Evolutionary conservation across 2,329 filamentous ascomycete species (phyloP).

Genomic region (Trematosphaeria pertusa): DNA sequence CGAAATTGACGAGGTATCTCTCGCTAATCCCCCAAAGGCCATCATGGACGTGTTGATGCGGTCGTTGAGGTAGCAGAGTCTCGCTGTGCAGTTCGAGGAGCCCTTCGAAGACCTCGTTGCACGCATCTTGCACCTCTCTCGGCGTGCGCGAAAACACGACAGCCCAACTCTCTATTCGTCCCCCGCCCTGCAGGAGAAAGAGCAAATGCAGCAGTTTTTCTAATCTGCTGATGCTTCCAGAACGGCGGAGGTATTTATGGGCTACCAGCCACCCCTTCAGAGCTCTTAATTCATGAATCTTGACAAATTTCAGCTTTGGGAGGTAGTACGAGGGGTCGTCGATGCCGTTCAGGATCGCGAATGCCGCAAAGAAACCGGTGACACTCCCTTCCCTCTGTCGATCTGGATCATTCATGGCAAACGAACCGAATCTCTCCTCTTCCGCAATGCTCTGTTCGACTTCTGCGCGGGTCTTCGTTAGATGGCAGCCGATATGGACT

Average conservation of each 20-base stretch:
- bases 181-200: conserved; percentile 32
- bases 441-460: conserved; percentile 20
- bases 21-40: conserved; percentile 27
- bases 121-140: conserved; percentile 27
- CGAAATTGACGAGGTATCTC: conserved; percentile 13
- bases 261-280: conserved; percentile 28
- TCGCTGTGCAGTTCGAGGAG: conserved; percentile 33
- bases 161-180: conserved; percentile 34
- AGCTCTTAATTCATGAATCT: conserved; percentile 32
- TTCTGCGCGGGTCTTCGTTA: conserved; percentile 14
- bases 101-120: conserved; percentile 33
- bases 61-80: conserved; percentile 20
- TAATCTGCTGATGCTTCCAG: conserved; percentile 24
- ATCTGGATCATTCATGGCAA: conserved; percentile 20
- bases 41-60: conserved; percentile 18
- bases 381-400: conserved; percentile 28
- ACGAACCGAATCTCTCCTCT: conserved; percentile 20
- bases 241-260: conserved; percentile 19
- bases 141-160: conserved; percentile 39
- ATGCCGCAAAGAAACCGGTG: conserved; percentile 21
- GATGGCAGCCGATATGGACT: too few species aligned
- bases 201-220: conserved; percentile 39
- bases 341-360: conserved; percentile 27
- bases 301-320: conserved; percentile 30
- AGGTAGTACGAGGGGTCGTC: conserved; percentile 22